Evolutionary conservation across 2,329 filamentous ascomycete species (phyloP), one percentile per base, ranked within the genome.

Genomic region (Blumeriella jaapii): DNA sequence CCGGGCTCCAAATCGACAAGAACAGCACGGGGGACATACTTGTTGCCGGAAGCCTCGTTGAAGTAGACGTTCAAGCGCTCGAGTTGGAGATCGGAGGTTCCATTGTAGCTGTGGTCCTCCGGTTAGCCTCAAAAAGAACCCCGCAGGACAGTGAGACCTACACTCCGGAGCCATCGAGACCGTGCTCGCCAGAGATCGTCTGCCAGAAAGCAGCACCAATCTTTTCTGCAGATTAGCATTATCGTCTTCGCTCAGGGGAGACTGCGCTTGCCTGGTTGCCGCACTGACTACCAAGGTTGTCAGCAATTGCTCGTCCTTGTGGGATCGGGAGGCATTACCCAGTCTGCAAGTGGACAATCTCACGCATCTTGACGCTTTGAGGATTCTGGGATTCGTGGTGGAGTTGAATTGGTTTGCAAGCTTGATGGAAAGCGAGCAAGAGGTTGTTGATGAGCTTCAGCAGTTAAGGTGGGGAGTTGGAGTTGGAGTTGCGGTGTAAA

Each of bases 41-140:
- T 96, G 82, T 96, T 94, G 63, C 82, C 82, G 49, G 84, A 86
- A 49, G 84, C 89, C 73, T 94, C 87, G 65, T 85, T 86, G 81
- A 96, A 95, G 78, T 96, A 95, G 65, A 96, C 89, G 66, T 87
- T 98, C 87, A 98, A 94, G 60, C 91, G 87, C 82, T 98, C 91
- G 55, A 96, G 80, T 76, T 98, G 91, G 62, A 96, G 86, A 67
- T 96, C 91, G 28, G 89, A 96, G 55, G 84, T 87, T 62, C 91
- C 91, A 66, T 93, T 93, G 79, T 96, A 96, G 56, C 83, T 91
- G 55, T 15, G 20, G n/a, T 25, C 40, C 57, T 45, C 46, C 30
- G 45, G 46, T 56, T 49, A 59, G 42, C 54, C 31, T 14, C 29
- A 34, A 36, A 38, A 14, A 35, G 34, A 11, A 31, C 17, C 31